Evolutionary conservation across 73 alveolate genomes (phyloP), one percentile per base, ranked within the genome.

Genomic region (Stentor roeselii): DNA sequence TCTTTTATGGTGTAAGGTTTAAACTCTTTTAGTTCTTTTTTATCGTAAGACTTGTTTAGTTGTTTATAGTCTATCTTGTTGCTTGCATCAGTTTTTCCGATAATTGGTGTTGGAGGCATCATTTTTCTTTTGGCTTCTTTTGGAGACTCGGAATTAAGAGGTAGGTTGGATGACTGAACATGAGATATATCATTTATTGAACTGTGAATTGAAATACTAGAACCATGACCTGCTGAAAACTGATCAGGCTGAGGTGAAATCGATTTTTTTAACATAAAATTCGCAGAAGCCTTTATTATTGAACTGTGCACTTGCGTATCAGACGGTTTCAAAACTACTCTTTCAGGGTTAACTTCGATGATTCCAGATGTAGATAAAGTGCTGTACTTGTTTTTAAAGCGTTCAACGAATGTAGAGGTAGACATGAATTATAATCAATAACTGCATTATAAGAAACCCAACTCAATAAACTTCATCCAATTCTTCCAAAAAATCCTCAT

Each of bases 1-100:
- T 84, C 78, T 77, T 67, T n/a, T 21, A 82, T 30, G 3, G 11
- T 35, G 67, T 76, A 76, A 76, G 84, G 75, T 38, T 76, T 15
- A 76, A 39, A 76, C n/a, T 76, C 84, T 1, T 1, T 39, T n/a
- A n/a, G n/a, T n/a, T n/a, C n/a, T 11, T 21, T 50, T 50, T 50
- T 50, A 21, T 11, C 21, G 21, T 50, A 50, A 6, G 67, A 50
- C 67, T 50, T 50, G 67, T 50, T 50, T 50, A 11, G 6, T 11
- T 21, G 6, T 21, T 21, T 21, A 50, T 11, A 21, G 67, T 21
- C 21, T 50, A 11, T 21, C 6, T 11, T 50, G 6, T 6, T 50
- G 21, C 67, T 50, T 6, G 21, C 67, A 50, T 6, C 67, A 11
- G 6, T 50, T 50, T 50, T 50, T 21, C 67, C 21, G 6, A 50